Evolutionary conservation across 129 eudicot species (phyloP).

Genomic region (Solidago caesia): DNA sequence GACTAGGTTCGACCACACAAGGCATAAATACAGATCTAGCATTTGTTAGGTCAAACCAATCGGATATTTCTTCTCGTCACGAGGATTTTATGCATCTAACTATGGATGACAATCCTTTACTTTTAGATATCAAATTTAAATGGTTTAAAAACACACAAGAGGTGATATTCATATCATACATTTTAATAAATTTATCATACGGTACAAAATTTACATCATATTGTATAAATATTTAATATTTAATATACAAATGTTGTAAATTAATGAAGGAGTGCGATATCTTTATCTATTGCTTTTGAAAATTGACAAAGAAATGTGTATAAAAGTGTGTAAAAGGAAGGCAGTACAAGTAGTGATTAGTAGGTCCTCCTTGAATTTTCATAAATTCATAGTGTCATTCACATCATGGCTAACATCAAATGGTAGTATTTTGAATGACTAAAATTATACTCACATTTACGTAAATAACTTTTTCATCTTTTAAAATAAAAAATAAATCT

Average conservation of each 20-base stretch:
- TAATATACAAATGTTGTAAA: too few species aligned
- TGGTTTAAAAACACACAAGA: neutral
- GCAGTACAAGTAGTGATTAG: constrained; percentile 12
- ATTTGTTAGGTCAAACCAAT: constrained; percentile 1
- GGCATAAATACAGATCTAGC: neutral
- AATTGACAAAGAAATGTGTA: neutral
- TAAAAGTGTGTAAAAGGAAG: constrained; percentile 10
- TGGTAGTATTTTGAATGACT: too few species aligned
- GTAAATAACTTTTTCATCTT: too few species aligned
- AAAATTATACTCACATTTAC: too few species aligned
- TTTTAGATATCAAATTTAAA: neutral
- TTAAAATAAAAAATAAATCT: too few species aligned
- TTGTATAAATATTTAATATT: too few species aligned
- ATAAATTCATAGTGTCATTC: constrained; percentile 4
- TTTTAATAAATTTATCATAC: too few species aligned
- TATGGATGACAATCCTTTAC: constrained; percentile 8
- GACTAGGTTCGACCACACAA: neutral
- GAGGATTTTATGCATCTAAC: neutral
- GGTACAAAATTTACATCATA: too few species aligned
- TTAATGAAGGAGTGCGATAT: too few species aligned
- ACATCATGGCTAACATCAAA: neutral
- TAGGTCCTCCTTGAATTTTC: constrained; percentile 17
- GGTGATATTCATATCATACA: too few species aligned
- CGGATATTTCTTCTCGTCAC: neutral
- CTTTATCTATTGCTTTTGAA: too few species aligned